Evolutionary conservation across 192 early-diverging fungal species (phyloP), one percentile per base, ranked within the genome.

Genomic region (Umbelopsis vinacea): DNA sequence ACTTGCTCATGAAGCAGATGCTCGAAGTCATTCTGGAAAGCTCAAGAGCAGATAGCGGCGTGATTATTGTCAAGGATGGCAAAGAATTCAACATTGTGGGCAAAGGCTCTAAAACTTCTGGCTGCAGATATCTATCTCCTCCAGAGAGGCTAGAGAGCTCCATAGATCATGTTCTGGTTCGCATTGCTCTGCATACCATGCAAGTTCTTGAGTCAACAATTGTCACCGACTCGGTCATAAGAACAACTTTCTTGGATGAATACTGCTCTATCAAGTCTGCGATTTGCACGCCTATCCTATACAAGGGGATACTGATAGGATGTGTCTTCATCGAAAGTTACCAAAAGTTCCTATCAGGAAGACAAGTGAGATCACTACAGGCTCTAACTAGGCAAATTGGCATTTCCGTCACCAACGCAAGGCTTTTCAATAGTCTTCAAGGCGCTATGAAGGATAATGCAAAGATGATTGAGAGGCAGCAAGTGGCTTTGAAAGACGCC

Each of bases 261-360:
- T 68, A 68, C 4, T 67, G 69, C 0, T 66, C 43, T 26, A 74
- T 82, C 38, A 79, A 77, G 66, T 77, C 84, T 0, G 77, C 81
- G 9, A 72, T 85, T 6, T 85, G 84, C 47, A 74, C 81, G n/a
- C 84, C 81, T 4, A 85, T 85, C 48, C 66, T 80, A 2, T 79
- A 85, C 68, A 85, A 83, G 52, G 57, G 72, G 5, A 68, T 73
- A 4, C 57, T 85, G 19, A 79, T 85, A 2, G 84, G 84, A 0
- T 80, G 82, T 15, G 63, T 85, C 26, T 85, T 81, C 53, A 85
- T 85, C 72, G 84, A 85, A 70, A 73, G 80, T 7, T 82, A 74
- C 10, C 79, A 78, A 0, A 72, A 72, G 11, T 71, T 52, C 9
- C 37, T 78, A 0, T 74, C 76, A 24, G 67, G 63, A 10, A 46